Percentiles rank a stretch among this genome's conserved stretches.
Conservation (phyloP, 345 rosid species). For the Aquilaria malaccensis region DNA sequence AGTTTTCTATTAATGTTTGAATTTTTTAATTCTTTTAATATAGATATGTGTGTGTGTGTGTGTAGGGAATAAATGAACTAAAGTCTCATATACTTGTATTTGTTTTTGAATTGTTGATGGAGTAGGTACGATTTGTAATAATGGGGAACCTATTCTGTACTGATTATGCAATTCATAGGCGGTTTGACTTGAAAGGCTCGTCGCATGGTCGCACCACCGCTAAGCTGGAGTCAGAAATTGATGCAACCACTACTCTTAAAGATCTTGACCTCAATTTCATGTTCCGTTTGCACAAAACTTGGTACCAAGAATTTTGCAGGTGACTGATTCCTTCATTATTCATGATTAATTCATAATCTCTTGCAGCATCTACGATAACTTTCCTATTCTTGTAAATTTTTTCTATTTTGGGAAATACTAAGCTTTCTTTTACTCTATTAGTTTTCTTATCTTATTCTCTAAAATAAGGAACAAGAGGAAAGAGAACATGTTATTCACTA, state of each 20-base stretch:
- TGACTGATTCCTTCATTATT: constrained; percentile 7
- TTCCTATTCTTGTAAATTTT: too few species aligned
- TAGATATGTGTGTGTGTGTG: not conserved
- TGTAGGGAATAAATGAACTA: too few species aligned
- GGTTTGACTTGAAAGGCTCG: constrained; percentile 88
- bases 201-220: constrained; percentile 82
- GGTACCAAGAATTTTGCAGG: constrained; percentile 91
- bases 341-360: too few species aligned
- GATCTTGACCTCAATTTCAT: constrained; percentile 81
- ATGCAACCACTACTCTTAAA: constrained; percentile 74
- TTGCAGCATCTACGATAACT: too few species aligned
- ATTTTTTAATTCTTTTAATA: too few species aligned
- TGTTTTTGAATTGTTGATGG: not conserved
- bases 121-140: constrained; percentile 74
- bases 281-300: constrained; percentile 54
- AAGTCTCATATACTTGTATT: not conserved
- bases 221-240: constrained; percentile 72
- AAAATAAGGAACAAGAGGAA: too few species aligned
- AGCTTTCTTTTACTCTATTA: too few species aligned
- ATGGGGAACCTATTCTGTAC: constrained; percentile 89
- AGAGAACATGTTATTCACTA: too few species aligned
- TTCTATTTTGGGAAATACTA: too few species aligned
- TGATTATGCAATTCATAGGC: constrained; percentile 60
- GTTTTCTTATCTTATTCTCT: too few species aligned
- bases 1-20: too few species aligned